Evolutionary conservation across 139 green algal species (phyloP), one percentile per base, ranked within the genome.

Genomic region (Coelastrella sp.): DNA sequence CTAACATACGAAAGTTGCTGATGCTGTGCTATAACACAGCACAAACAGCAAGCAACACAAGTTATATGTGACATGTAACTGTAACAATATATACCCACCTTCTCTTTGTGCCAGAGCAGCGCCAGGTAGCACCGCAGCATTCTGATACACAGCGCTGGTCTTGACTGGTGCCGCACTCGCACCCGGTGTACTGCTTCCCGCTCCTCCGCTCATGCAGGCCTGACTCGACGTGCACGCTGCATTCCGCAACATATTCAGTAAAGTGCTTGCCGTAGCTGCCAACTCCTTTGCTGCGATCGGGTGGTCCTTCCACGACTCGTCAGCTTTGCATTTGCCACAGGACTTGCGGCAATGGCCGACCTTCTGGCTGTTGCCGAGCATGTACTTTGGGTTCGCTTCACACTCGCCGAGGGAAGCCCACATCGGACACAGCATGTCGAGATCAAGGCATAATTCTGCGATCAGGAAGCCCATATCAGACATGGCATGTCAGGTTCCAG

Each of bases 301-400:
- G 83, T 88, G 66, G 19, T 80, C 23, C 14, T 23, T 19, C 83
- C 83, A 88, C 19, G 7, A 23, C 7, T 80, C 8, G 11, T 88
- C 17, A 47, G 5, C 11, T 22, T 64, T 65, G 77, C 77, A 83
- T 5, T 17, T 6, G 54, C 77, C 77, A 10, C 77, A 83, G 83
- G 66, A 80, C 3, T 73, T 73, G 19, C 54, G 47, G 83, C 83
- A 88, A 54, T 88, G 68, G 5, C 83, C 83, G 17, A 88, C 0
- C 68, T 88, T 80, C 32, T 64, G 59, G 5, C 16, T 2, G 0
- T 61, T 83, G 17, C 93, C 93, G 5, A 94, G 58, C 93, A 94
- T 94, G 90, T 93, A 94, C n/a, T 76, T 85, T 22, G 92, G 92
- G 88, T 94, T 94, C 57, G 47, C n/a, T 14, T 83, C 65, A 84